A percentile compares a stretch with the other conserved stretches of the same genome.
phyloP scores from a whole-genome alignment of 23 red algal genomes.

The Gracilariopsis chorda region DNA sequence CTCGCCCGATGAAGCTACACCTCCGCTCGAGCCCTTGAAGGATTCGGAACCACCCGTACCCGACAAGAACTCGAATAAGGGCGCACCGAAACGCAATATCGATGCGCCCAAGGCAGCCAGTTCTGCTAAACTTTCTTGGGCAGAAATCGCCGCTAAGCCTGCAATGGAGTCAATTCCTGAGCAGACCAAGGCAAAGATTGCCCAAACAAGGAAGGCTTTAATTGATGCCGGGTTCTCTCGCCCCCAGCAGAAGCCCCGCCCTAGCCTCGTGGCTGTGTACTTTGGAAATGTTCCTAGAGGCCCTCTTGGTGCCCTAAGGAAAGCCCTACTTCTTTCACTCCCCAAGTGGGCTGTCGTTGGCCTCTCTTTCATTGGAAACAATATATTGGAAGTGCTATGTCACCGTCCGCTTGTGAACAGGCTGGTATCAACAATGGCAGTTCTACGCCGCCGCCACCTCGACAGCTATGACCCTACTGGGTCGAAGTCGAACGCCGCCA shows the following conservation, averaged over 20 bases:
- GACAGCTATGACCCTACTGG: not conserved
- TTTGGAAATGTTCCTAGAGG: slow-evolving; percentile 11
- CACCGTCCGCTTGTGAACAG: not conserved
- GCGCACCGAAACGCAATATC: no score
- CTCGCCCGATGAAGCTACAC: no score
- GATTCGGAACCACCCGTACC: no score
- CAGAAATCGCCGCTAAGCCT: no score
- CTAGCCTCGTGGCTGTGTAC: not conserved
- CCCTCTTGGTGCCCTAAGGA: not conserved
- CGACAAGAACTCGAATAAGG: no score
- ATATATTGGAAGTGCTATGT: not conserved
- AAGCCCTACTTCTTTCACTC: not conserved
- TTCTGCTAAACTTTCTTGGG: no score
- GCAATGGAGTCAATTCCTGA: no score
- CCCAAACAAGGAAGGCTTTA: no score
- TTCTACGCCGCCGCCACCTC: not conserved
- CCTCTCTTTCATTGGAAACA: not conserved
- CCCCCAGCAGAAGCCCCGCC: not conserved
- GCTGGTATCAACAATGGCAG: not conserved
- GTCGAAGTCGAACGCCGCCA: not conserved
- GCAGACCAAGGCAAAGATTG: no score
- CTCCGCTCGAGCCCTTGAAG: no score
- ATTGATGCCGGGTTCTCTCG: not conserved
- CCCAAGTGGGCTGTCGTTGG: slow-evolving; percentile 6
- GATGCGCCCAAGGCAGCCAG: no score